Base-by-base conservation (phyloP, 139 green algal genomes). In the Raphidocelis subcapitata region DNA sequence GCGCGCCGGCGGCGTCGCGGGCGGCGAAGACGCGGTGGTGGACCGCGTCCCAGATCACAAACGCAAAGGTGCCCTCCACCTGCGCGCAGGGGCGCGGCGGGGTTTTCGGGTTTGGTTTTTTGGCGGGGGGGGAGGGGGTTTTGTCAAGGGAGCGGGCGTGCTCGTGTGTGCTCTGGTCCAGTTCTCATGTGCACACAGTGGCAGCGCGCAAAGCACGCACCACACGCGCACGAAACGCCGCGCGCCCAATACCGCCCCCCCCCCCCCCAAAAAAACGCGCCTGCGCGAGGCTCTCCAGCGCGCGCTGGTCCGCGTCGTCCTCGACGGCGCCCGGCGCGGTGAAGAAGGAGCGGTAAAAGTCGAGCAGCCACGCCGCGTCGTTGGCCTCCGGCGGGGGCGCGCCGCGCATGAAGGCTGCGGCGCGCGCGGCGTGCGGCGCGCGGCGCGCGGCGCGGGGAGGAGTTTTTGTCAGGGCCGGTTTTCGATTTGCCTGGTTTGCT, bases 291-390 rank as follows among this genome's bases (percentile, higher is more conserved):
- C 79, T 82, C 65, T 81, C 60, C 0, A 91, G 79, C 16, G 83
- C 85, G 0, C 60, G 47, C 33, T 81, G 66, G 2, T 76, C 71
- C 12, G 82, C 52, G 59, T 80, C 76, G 15, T 59, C 57, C 24
- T 56, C 31, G 57, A 23, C 68, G 21, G 71, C 46, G 20, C 64
- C 41, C 15, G 71, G 67, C 49, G 77, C 73, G 15, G 76, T 72
- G 63, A 79, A 65, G 54, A 72, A 77, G 8, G 47, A 71, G 14
- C 60, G 67, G 79, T 92, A 92, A 65, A 92, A 92, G 65, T 90
- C 76, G 5, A 92, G 79, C 44, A 92, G 80, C 83, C 81, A 91
- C 56, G 84, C 69, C 21, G 87, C 86, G 33, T 92, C 87, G 63
- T 90, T 80, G 24, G 72, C 70, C 75, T 85, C 80, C 0, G 64